A percentile compares a stretch with the other conserved stretches of the same genome.
Conservation (phyloP, 1,284 basidiomycete genomes). For the Clitocybe nebularis region DNA sequence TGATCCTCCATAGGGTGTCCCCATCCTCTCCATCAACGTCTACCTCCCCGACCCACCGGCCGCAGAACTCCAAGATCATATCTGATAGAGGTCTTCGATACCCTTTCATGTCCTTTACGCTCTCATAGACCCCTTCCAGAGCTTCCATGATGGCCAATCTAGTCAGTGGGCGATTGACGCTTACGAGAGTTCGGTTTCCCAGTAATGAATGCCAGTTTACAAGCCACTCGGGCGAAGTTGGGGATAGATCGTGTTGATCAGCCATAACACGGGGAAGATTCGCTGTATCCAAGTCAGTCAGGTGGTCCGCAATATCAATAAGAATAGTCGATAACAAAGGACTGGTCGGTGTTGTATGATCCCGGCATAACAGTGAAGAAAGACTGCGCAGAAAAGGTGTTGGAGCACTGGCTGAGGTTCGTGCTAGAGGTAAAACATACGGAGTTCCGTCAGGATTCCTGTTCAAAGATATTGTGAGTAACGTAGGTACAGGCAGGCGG, state of each 20-base stretch:
- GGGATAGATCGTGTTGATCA: slow-evolving; percentile 61
- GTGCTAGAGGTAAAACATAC: slow-evolving; percentile 49
- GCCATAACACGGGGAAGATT: slow-evolving; percentile 56
- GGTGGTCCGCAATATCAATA: slow-evolving; percentile 57
- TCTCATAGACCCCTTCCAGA: slow-evolving; percentile 54
- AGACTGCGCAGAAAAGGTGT: slow-evolving; percentile 57
- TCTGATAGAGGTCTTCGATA: slow-evolving; percentile 62
- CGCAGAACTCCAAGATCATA: slow-evolving; percentile 53
- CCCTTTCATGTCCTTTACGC: slow-evolving; percentile 61
- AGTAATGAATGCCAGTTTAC: slow-evolving; percentile 59
- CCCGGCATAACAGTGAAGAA: slow-evolving; percentile 56
- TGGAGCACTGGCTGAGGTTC: slow-evolving; percentile 45
- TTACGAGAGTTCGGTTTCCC: slow-evolving; percentile 45
- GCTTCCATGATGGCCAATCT: slow-evolving; percentile 50
- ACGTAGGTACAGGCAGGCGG: slow-evolving; percentile 4
- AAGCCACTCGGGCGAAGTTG: slow-evolving; percentile 66
- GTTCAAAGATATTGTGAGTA: slow-evolving; percentile 9
- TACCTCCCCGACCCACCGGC: slow-evolving; percentile 34
- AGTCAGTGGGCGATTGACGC: slow-evolving; percentile 47
- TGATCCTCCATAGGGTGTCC: slow-evolving; percentile 55
- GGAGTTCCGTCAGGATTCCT: slow-evolving; percentile 54
- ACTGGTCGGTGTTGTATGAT: slow-evolving; percentile 50
- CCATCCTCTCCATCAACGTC: slow-evolving; percentile 34
- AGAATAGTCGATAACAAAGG: slow-evolving; percentile 61
- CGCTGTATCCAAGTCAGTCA: slow-evolving; percentile 60